Evolutionary conservation across 441 rosid species (phyloP), one percentile per base, ranked within the genome.

Genomic region (Hura crepitans): DNA sequence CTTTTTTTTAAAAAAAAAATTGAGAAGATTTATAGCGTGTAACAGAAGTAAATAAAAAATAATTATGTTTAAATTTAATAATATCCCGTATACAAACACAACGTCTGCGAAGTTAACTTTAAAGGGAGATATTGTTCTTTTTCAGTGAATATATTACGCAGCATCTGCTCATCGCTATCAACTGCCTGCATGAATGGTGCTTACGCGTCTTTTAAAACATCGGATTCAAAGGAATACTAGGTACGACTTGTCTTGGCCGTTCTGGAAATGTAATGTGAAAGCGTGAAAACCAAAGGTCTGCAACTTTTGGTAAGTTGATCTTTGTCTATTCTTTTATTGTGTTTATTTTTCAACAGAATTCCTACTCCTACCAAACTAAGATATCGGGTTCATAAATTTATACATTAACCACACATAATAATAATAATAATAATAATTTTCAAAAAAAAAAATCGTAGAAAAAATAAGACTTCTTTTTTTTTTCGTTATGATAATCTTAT

Each of bases 271-370:
- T 4, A 37, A 23, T 67, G 71, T 54, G 62, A 53, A 67, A 31
- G 62, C 49, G 49, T 53, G 49, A 10, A 67, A 67, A 67, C 22
- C 50, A n/a, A 35, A 51, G 61, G 70, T 33, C 47, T 35, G 35
- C 47, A 4, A 5, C 50, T 60, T 22, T 55, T n/a, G 12, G 14
- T 42, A 42, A 37, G 7, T n/a, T n/a, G n/a, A 35, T 35, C 4
- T 35, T 35, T 35, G 39, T 35, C 6, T 35, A 1, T 1, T 35
- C n/a, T 35, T 35, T 35, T 5, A 8, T 35, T 35, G 7, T 5
- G 39, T 35, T 35, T 35, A 35, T 4, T 35, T 35, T 35, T 3
- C 39, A 35, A 4, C 39, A 35, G 7, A 35, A 35, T 35, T 35
- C 39, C 7, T 35, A 35, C 39, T 35, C 39, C 7, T 35, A 35